Percentiles rank a stretch among this genome's conserved stretches.
Conservation (phyloP, 2,329 filamentous ascomycete genomes). For the Saccharata proteae region DNA sequence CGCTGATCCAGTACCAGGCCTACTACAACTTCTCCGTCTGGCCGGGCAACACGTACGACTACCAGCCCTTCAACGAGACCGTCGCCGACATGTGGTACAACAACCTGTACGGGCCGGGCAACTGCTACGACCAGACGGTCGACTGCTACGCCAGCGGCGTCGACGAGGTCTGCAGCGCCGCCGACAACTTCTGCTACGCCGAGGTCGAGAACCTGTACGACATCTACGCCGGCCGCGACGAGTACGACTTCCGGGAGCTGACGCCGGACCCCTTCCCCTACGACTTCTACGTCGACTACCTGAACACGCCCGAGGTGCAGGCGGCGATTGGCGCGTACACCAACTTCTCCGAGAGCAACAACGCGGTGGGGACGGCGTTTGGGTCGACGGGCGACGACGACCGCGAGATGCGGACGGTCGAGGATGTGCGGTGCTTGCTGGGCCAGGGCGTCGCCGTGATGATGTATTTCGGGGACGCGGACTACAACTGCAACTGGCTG, state of each 20-base stretch:
- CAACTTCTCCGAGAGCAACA: conserved; percentile 42
- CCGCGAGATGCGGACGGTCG: conserved; percentile 30
- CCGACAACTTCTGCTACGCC: conserved; percentile 43
- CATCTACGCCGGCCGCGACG: conserved; percentile 40
- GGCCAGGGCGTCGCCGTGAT: conserved; percentile 29
- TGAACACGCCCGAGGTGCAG: conserved; percentile 44
- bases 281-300: conserved; percentile 42
- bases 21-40: conserved; percentile 47
- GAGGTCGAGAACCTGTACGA: conserved; percentile 44
- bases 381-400: conserved; percentile 38
- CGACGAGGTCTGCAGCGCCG: conserved; percentile 39
- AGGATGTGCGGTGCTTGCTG: conserved; percentile 27
- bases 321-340: conserved; percentile 46
- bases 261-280: conserved; percentile 46
- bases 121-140: conserved; percentile 46
- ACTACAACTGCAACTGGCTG: conserved; percentile 37
- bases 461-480: conserved; percentile 36
- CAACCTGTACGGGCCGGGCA: conserved; percentile 47
- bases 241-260: conserved; percentile 49
- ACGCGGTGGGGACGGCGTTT: conserved; percentile 34
- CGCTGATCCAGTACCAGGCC: conserved; percentile 42
- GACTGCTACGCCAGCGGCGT: conserved; percentile 42
- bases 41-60: conserved; percentile 47
- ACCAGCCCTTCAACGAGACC: conserved; percentile 38
- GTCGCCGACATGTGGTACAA: conserved; percentile 43